These are phyloP conservation scores for Tuber aestivum DNA, from an alignment of 495 filamentous ascomycete species.

Conservation along the genomic window DNA sequence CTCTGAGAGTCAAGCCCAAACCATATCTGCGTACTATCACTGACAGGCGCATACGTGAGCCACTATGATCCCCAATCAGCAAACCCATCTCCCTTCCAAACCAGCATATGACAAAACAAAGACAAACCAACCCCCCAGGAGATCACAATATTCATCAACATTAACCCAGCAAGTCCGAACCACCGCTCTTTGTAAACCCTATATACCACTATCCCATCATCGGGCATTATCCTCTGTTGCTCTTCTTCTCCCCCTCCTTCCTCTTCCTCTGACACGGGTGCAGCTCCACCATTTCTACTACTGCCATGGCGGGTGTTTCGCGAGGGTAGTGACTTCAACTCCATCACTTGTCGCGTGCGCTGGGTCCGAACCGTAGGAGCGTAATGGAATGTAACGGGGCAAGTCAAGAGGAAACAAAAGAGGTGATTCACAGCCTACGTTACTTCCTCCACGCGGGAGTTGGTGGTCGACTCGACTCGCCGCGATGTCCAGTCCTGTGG, in stretches of 20 bases:
- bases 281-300: neutral
- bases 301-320: neutral
- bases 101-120: neutral
- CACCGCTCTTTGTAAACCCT: slow-evolving; percentile 83
- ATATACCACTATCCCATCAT: slow-evolving; percentile 46
- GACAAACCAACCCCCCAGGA: slow-evolving; percentile 79
- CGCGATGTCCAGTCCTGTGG: neutral
- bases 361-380: neutral
- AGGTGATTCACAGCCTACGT: neutral
- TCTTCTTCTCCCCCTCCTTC: neutral
- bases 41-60: slow-evolving; percentile 87
- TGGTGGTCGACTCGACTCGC: neutral
- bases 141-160: slow-evolving; percentile 83
- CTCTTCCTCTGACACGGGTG: neutral
- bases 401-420: neutral
- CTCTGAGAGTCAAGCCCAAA: slow-evolving; percentile 64
- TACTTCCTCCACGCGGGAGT: neutral
- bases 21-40: slow-evolving; percentile 66
- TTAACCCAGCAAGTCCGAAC: slow-evolving; percentile 77
- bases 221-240: neutral
- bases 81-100: neutral
- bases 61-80: slow-evolving; percentile 46
- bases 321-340: neutral
- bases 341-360: neutral
- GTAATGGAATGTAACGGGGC: neutral